Evolutionary conservation across 2,329 filamentous ascomycete species (phyloP).

Genomic region (Parastagonospora nodorum): DNA sequence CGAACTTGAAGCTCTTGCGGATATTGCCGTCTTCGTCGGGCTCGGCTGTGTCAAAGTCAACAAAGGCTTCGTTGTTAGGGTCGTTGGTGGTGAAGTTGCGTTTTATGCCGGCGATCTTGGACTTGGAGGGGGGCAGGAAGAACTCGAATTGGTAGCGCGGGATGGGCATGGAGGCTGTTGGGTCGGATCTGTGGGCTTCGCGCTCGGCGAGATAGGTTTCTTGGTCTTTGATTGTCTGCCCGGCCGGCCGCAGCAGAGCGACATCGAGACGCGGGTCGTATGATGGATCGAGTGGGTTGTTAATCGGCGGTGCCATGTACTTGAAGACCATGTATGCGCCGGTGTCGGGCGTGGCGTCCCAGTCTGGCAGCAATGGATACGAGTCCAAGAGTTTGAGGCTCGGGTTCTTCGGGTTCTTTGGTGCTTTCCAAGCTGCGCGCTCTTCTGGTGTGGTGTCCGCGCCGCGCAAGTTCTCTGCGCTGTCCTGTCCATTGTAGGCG

Average conservation of each 20-base stretch:
- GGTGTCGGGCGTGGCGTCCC: constrained; percentile 63
- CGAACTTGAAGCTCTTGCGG: constrained; percentile 60
- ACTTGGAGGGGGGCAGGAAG: constrained; percentile 58
- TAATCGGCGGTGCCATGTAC: constrained; percentile 64
- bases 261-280: constrained; percentile 66
- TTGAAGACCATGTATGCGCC: constrained; percentile 66
- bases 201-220: constrained; percentile 56
- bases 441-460: constrained; percentile 60
- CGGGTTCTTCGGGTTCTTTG: constrained; percentile 63
- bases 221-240: constrained; percentile 58
- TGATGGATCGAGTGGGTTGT: constrained; percentile 49
- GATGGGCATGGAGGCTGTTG: constrained; percentile 56
- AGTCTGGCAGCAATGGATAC: constrained; percentile 66
- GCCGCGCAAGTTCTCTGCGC: constrained; percentile 57
- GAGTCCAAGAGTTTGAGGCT: constrained; percentile 62
- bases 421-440: constrained; percentile 62
- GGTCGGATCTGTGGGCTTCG: constrained; percentile 51
- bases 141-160: constrained; percentile 65
- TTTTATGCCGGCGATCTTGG: constrained; percentile 57
- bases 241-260: constrained; percentile 60
- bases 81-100: constrained; percentile 62
- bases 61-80: constrained; percentile 13
- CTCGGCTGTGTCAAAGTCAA: constrained; percentile 38
- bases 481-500: constrained; percentile 71
- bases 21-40: constrained; percentile 51